These are phyloP conservation scores for Amylocystis lapponica DNA, from an alignment of 768 basidiomycete species.

Conservation along the genomic window DNA sequence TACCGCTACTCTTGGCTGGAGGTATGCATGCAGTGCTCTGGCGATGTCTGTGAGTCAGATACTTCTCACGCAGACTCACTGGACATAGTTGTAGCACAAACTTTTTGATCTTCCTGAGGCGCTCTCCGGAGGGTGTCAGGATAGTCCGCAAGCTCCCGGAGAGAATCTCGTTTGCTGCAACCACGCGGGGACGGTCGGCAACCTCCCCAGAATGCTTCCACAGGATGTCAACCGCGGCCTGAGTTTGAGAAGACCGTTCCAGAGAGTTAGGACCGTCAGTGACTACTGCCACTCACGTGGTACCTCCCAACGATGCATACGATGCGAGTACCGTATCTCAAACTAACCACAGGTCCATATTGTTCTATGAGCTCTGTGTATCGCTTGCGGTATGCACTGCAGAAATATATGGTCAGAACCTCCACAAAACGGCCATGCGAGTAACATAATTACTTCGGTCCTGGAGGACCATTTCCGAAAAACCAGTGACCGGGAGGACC, in stretches of 20 bases:
- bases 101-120: slow-evolving; percentile 19
- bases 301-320: slow-evolving; percentile 41
- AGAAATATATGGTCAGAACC: neutral
- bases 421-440: too few relatives aligned
- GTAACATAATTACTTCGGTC: slow-evolving; percentile 1
- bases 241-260: neutral
- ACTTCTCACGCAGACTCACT: neutral
- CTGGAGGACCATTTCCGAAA: slow-evolving; percentile 8
- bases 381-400: slow-evolving; percentile 2
- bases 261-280: neutral
- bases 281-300: slow-evolving; percentile 3
- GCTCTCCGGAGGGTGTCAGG: slow-evolving; percentile 19
- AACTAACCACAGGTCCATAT: slow-evolving; percentile 55
- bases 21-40: slow-evolving; percentile 27
- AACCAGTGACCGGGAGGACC: slow-evolving; percentile 13
- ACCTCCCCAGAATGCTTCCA: slow-evolving; percentile 30
- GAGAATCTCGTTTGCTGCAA: slow-evolving; percentile 30
- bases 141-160: slow-evolving; percentile 30
- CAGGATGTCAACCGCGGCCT: slow-evolving; percentile 35
- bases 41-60: too few relatives aligned
- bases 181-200: slow-evolving; percentile 28
- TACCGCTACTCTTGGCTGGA: slow-evolving; percentile 26
- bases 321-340: slow-evolving; percentile 41
- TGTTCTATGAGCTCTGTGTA: slow-evolving; percentile 49
- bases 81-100: slow-evolving; percentile 8